Percentiles rank a stretch among this genome's conserved stretches.
Conservation (phyloP, 495 filamentous ascomycete species). For the Podospora pseudocomata region DNA sequence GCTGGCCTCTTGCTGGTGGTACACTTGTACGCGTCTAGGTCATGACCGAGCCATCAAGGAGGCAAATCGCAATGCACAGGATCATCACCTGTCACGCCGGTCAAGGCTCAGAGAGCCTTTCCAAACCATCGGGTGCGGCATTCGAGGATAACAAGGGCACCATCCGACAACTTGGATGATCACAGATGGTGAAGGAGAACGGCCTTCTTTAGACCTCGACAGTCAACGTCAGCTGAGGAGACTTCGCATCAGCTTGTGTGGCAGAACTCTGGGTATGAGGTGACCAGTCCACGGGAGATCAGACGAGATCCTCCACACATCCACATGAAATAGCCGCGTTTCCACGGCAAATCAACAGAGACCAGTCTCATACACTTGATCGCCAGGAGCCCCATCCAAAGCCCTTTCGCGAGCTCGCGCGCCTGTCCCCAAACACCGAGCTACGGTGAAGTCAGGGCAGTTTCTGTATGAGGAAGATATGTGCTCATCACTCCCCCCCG, state of each 20-base stretch:
- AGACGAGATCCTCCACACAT: neutral
- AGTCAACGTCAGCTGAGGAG: neutral
- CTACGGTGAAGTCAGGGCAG: too few species aligned
- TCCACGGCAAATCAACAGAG: neutral
- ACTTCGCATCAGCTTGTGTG: neutral
- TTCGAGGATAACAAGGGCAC: neutral
- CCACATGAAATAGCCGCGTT: neutral
- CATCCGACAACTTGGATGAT: conserved; percentile 1
- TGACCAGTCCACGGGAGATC: neutral
- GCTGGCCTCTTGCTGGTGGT: neutral
- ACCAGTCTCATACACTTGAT: neutral
- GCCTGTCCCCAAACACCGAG: neutral
- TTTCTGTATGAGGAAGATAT: too few species aligned
- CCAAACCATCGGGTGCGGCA: neutral
- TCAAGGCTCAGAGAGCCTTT: neutral
- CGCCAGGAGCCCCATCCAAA: neutral
- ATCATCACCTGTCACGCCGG: neutral
- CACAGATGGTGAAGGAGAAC: neutral
- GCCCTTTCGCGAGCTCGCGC: neutral
- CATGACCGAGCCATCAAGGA: neutral
- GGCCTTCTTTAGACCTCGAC: neutral
- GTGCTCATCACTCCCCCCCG: neutral
- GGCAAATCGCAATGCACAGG: neutral
- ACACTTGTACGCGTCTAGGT: neutral
- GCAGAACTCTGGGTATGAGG: neutral